Percentiles rank a stretch among this genome's conserved stretches.
Evolutionary conservation across 2,329 filamentous ascomycete genomes (phyloP).

Genomic region (Diaporthe citri): DNA sequence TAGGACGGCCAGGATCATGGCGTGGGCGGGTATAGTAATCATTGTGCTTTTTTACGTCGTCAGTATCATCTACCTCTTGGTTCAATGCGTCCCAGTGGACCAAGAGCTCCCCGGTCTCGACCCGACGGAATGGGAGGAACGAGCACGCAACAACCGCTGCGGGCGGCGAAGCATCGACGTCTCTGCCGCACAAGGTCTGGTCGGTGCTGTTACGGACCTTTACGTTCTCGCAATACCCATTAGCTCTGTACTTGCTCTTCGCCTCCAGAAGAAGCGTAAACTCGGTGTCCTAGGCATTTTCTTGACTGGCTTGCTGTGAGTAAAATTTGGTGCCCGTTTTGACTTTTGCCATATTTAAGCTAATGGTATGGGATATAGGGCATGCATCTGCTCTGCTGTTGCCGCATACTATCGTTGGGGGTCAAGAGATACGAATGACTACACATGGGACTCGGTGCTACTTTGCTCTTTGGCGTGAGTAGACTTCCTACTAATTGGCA

Average conservation of each 20-base stretch:
- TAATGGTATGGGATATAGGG: background rate
- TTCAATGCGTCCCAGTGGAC: background rate
- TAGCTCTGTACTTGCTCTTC: constrained; percentile 7
- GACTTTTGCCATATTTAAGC: background rate
- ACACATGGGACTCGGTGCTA: constrained; percentile 6
- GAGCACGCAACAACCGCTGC: constrained; percentile 6
- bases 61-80: background rate
- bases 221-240: constrained; percentile 25
- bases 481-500: background rate
- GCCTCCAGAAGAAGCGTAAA: constrained; percentile 7
- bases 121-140: constrained; percentile 1
- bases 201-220: constrained; percentile 5
- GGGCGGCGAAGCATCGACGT: constrained; percentile 3
- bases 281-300: constrained; percentile 17
- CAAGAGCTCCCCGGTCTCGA: constrained; percentile 1
- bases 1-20: background rate
- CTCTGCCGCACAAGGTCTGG: constrained; percentile 10
- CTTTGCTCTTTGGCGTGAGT: constrained; percentile 7
- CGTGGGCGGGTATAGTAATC: background rate
- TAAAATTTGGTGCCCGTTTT: background rate
- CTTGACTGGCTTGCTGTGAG: constrained; percentile 25
- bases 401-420: constrained; percentile 15
- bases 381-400: constrained; percentile 1
- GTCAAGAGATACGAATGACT: constrained; percentile 1
- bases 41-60: constrained; percentile 23